A percentile compares a stretch with the other conserved stretches of the same genome.
These are phyloP conservation scores for Trichaptum fuscoviolaceum DNA, from an alignment of 768 basidiomycete genomes.

Conservation along the genomic window DNA sequence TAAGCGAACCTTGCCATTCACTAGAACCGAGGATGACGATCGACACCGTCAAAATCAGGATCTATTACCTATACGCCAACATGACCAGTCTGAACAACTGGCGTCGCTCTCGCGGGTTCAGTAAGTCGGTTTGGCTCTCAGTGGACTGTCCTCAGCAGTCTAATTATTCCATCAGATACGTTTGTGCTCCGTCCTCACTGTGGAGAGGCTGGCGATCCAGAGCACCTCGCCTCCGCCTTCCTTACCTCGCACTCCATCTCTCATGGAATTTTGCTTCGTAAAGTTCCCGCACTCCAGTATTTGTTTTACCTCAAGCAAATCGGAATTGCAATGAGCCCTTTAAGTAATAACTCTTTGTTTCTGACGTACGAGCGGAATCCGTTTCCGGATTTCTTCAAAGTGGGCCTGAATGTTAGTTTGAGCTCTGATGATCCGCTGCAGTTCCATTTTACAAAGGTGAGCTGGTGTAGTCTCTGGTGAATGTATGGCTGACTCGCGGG, in stretches of 20 bases:
- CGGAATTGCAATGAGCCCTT: conserved; percentile 95
- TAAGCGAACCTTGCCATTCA: conserved; percentile 26
- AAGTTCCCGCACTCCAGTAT: conserved; percentile 96
- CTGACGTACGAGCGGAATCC: conserved; percentile 96
- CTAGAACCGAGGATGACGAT: conserved; percentile 3
- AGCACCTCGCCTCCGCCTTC: conserved; percentile 95
- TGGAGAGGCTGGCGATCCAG: conserved; percentile 97
- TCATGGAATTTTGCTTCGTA: conserved; percentile 96
- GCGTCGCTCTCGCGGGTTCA: conserved; percentile 84
- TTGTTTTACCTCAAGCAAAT: conserved; percentile 98
- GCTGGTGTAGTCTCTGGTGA: conserved; percentile 12
- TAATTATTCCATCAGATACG: conserved; percentile 55
- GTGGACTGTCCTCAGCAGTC: conserved; percentile 5
- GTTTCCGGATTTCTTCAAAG: conserved; percentile 93
- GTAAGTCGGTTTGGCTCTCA: conserved; percentile 40
- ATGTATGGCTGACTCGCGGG: not conserved
- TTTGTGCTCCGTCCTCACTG: conserved; percentile 96
- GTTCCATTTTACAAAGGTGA: conserved; percentile 96
- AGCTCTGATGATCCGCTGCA: conserved; percentile 95
- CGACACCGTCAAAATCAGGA: conserved; percentile 40
- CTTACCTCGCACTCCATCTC: conserved; percentile 97
- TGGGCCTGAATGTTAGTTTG: conserved; percentile 91
- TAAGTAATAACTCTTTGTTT: conserved; percentile 97
- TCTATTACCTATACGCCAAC: conserved; percentile 98
- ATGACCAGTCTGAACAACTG: conserved; percentile 94